Percentiles rank a stretch among this genome's conserved stretches.
phyloP scores from a whole-genome alignment of 441 rosid genomes.

The Biscutella laevigata region DNA sequence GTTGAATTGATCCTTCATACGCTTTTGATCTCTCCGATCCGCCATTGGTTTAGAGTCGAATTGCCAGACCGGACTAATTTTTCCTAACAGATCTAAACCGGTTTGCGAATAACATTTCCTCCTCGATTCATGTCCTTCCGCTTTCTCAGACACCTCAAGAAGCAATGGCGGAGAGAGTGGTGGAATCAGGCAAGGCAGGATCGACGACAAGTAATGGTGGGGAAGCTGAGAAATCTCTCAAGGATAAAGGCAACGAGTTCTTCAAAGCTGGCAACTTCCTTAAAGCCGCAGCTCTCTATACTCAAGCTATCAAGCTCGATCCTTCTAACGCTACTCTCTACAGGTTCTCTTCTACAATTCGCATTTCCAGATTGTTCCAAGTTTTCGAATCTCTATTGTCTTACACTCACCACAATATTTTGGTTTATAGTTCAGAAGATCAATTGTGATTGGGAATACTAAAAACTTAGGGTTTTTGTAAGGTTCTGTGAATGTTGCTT shows the following conservation, averaged over 20 bases:
- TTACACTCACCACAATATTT: too few relatives aligned
- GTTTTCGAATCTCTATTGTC: neutral
- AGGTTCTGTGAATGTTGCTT: conserved; percentile 5
- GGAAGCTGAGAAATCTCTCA: conserved; percentile 47
- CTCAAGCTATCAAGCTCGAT: conserved; percentile 91
- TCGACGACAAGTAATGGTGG: conserved; percentile 27
- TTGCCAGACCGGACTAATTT: too few relatives aligned
- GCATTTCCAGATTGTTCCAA: neutral
- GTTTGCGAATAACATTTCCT: too few relatives aligned
- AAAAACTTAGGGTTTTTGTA: neutral
- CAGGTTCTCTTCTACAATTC: conserved; percentile 41
- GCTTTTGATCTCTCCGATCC: too few relatives aligned
- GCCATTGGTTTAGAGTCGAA: too few relatives aligned
- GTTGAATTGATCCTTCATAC: too few relatives aligned
- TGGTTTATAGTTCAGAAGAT: neutral
- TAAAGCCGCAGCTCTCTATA: conserved; percentile 95
- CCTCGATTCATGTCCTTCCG: neutral
- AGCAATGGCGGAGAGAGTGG: conserved; percentile 23
- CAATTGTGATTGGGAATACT: neutral
- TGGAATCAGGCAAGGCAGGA: conserved; percentile 34
- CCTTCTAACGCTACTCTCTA: conserved; percentile 83
- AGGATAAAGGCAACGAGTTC: conserved; percentile 84
- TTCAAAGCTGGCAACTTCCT: conserved; percentile 90
- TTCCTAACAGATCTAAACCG: too few relatives aligned
- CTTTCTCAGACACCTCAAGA: conserved; percentile 28